These are phyloP conservation scores for Echria macrotheca DNA, from an alignment of 495 filamentous ascomycete species.

Conservation along the genomic window DNA sequence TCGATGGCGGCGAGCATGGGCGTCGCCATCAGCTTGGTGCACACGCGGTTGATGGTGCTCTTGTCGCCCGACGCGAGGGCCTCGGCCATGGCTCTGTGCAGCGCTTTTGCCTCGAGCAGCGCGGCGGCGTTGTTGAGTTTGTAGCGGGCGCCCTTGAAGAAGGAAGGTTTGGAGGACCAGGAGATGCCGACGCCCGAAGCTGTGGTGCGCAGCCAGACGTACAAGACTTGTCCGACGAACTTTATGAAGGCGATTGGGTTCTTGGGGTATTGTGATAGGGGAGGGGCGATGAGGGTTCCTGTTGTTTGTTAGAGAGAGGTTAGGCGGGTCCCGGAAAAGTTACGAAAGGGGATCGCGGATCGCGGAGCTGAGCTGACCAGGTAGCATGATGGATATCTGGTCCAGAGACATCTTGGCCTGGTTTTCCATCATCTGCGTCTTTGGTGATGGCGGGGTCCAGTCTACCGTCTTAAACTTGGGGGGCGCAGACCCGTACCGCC, in stretches of 20 bases:
- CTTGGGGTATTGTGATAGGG: slow-evolving; percentile 14
- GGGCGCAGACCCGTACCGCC: too few relatives aligned
- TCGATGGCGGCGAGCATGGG: slow-evolving; percentile 53
- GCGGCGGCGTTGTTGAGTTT: slow-evolving; percentile 37
- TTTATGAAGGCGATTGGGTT: slow-evolving; percentile 3
- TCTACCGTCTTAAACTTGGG: too few relatives aligned
- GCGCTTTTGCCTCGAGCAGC: slow-evolving; percentile 46
- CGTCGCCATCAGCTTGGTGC: slow-evolving; percentile 53
- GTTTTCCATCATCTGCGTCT: too few relatives aligned
- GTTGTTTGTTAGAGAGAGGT: too few relatives aligned
- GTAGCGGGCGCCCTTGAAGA: slow-evolving; percentile 24
- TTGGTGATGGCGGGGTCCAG: too few relatives aligned
- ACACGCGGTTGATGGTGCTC: slow-evolving; percentile 50
- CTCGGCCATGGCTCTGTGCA: slow-evolving; percentile 66
- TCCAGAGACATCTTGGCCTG: too few relatives aligned
- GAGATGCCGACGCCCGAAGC: slow-evolving; percentile 9
- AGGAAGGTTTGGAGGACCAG: slow-evolving; percentile 24
- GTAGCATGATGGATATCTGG: too few relatives aligned
- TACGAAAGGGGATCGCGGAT: too few relatives aligned
- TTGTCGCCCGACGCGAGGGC: slow-evolving; percentile 65
- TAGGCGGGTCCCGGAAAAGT: too few relatives aligned
- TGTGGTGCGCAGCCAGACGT: slow-evolving; percentile 8
- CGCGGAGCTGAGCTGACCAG: background rate
- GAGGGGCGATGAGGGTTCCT: slow-evolving; percentile 27
- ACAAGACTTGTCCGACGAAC: slow-evolving; percentile 17